Conservation (phyloP, 2,329 filamentous ascomycete species). For the Sporothrix pallida region DNA sequence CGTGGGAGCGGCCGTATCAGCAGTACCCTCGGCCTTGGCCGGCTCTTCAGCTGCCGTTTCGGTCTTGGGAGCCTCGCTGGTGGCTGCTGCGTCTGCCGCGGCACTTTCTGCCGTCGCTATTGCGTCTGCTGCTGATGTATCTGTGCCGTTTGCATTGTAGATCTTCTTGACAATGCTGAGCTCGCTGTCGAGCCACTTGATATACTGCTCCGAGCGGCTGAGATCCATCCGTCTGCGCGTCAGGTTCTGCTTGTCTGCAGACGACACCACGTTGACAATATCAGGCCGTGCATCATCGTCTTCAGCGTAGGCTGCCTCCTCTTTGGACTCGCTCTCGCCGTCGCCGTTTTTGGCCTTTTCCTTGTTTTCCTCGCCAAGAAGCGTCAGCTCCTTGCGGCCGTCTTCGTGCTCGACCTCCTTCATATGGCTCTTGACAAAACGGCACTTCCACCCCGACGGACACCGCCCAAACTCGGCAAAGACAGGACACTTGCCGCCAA, state of each 20-base stretch:
- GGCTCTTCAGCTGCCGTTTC: slow-evolving; percentile 39
- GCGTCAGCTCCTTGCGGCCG: slow-evolving; percentile 79
- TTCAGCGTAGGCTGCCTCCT: slow-evolving; percentile 39
- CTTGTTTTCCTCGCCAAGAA: slow-evolving; percentile 56
- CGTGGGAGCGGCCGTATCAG: slow-evolving; percentile 40
- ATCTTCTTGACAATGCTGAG: slow-evolving; percentile 56
- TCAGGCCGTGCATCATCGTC: slow-evolving; percentile 64
- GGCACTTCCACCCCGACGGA: slow-evolving; percentile 89
- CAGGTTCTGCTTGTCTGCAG: slow-evolving; percentile 74
- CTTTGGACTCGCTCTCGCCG: slow-evolving; percentile 40
- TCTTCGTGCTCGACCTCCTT: slow-evolving; percentile 78
- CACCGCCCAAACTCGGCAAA: slow-evolving; percentile 79
- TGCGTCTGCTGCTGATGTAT: not conserved
- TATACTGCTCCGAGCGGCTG: slow-evolving; percentile 75
- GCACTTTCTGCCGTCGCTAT: not conserved
- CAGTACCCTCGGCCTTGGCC: not conserved
- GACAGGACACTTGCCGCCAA: slow-evolving; percentile 80
- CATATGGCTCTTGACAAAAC: slow-evolving; percentile 87
- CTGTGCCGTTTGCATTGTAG: slow-evolving; percentile 49
- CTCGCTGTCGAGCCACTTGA: slow-evolving; percentile 76
- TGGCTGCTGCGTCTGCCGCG: not conserved
- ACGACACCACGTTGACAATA: slow-evolving; percentile 75
- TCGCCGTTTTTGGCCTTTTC: slow-evolving; percentile 38
- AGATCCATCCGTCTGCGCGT: slow-evolving; percentile 73
- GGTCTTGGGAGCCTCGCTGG: slow-evolving; percentile 35